A percentile compares a stretch with the other conserved stretches of the same genome.
Conservation (phyloP, 306 rosid genomes). For the Canavalia ensiformis region DNA sequence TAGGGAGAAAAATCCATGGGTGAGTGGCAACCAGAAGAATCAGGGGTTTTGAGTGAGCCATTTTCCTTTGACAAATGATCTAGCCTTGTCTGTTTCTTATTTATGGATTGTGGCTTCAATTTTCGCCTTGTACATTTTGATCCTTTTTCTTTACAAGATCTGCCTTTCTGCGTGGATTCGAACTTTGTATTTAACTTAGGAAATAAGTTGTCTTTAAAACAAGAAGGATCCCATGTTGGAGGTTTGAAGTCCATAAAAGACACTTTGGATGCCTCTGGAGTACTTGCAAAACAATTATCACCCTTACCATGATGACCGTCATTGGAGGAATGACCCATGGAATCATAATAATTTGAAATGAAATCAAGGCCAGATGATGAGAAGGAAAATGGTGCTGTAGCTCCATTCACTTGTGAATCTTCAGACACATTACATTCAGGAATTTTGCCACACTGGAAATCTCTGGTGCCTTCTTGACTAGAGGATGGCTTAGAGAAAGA, state of each 20-base stretch:
- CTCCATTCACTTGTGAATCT: conserved; percentile 51
- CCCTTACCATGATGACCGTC: conserved; percentile 43
- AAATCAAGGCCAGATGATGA: conserved; percentile 51
- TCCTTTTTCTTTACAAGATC: conserved; percentile 65
- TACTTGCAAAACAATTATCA: conserved; percentile 45
- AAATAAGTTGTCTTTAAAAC: conserved; percentile 74
- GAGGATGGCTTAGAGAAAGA: conserved; percentile 54
- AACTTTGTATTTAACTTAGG: conserved; percentile 53
- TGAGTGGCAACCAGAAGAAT: conserved; percentile 67
- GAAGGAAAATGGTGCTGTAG: conserved; percentile 54
- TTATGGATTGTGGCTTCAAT: conserved; percentile 55
- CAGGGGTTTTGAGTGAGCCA: conserved; percentile 58
- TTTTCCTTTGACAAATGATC: conserved; percentile 60
- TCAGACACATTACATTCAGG: conserved; percentile 48
- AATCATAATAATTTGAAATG: conserved; percentile 46
- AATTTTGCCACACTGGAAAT: conserved; percentile 50
- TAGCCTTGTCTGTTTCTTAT: conserved; percentile 55
- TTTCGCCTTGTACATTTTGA: conserved; percentile 62
- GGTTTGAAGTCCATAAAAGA: conserved; percentile 60
- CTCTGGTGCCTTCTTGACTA: conserved; percentile 47
- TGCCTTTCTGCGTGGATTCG: conserved; percentile 56
- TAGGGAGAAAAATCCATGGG: conserved; percentile 97
- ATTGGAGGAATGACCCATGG: conserved; percentile 44
- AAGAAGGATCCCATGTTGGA: conserved; percentile 71
- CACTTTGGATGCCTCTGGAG: conserved; percentile 53